Percentiles rank a stretch among this genome's conserved stretches.
Evolutionary conservation across 2,329 filamentous ascomycete genomes (phyloP).

Genomic region (Trichoderma endophyticum): DNA sequence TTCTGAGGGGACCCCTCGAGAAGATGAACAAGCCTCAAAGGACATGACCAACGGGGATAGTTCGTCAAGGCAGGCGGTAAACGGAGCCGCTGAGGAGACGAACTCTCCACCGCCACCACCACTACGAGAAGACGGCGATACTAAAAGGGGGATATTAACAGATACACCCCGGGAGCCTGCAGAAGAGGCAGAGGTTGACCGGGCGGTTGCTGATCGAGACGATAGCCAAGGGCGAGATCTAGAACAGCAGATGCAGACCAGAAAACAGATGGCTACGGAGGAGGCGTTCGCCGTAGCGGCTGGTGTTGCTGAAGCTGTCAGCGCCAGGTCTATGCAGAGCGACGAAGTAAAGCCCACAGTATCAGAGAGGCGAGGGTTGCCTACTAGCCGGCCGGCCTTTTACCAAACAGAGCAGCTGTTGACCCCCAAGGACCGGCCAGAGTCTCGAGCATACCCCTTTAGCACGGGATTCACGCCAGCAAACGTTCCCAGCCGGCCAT

Average conservation of each 20-base stretch:
- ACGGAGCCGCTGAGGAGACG: not conserved
- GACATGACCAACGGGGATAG: not conserved
- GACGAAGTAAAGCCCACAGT: not conserved
- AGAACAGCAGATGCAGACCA: not conserved
- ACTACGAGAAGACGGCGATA: not conserved
- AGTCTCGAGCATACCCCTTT: constrained; percentile 4
- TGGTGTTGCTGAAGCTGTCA: not conserved
- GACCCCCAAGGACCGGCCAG: constrained; percentile 28
- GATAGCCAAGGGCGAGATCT: not conserved
- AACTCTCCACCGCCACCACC: not conserved
- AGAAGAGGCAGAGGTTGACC: not conserved
- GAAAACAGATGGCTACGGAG: constrained; percentile 1
- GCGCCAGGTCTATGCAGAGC: not conserved
- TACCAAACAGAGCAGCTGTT: constrained; percentile 28
- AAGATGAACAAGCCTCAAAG: not conserved
- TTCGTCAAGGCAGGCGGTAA: not conserved
- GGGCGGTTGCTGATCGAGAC: not conserved
- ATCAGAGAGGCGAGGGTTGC: not conserved
- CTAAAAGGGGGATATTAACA: not conserved
- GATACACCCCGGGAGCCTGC: not conserved
- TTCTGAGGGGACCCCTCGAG: not conserved
- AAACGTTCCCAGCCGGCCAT: constrained; percentile 29
- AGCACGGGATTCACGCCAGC: constrained; percentile 33
- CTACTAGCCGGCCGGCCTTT: constrained; percentile 19
- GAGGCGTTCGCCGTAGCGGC: constrained; percentile 12